Conservation (phyloP, 2,329 filamentous ascomycete species). For the Acrocalymma vagum region DNA sequence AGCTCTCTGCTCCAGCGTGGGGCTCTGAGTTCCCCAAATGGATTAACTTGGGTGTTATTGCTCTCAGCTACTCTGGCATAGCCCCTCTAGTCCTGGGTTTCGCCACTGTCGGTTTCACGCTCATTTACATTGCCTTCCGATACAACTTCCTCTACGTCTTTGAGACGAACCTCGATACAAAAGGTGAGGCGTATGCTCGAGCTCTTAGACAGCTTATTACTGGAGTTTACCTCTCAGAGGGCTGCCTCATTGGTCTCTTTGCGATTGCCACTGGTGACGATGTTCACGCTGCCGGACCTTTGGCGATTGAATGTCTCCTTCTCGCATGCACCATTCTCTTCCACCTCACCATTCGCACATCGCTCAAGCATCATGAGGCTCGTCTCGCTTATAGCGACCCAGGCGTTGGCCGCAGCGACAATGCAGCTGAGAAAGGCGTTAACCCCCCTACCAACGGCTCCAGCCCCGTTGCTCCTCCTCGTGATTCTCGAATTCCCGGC, state of each 20-base stretch:
- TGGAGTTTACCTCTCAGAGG: conserved; percentile 57
- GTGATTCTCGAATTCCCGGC: conserved; percentile 37
- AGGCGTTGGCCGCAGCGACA: conserved; percentile 13
- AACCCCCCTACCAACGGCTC: conserved; percentile 11
- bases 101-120: conserved; percentile 51
- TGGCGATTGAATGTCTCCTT: conserved; percentile 53
- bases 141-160: conserved; percentile 61
- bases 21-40: conserved; percentile 58
- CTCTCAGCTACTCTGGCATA: conserved; percentile 58
- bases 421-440: conserved; percentile 12
- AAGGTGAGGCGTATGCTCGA: conserved; percentile 55
- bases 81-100: conserved; percentile 59
- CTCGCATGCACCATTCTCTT: conserved; percentile 51
- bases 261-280: conserved; percentile 49
- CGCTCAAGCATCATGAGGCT: conserved; percentile 40
- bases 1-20: conserved; percentile 54
- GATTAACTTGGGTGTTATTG: conserved; percentile 54
- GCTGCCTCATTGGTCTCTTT: conserved; percentile 59
- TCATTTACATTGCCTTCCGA: conserved; percentile 58
- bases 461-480: conserved; percentile 20
- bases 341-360: conserved; percentile 45
- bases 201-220: conserved; percentile 57
- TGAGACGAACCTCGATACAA: conserved; percentile 56
- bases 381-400: conserved; percentile 39
- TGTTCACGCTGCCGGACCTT: conserved; percentile 48